These are phyloP conservation scores for Hippophae rhamnoides DNA, from an alignment of 306 rosid species.

Conservation along the genomic window DNA sequence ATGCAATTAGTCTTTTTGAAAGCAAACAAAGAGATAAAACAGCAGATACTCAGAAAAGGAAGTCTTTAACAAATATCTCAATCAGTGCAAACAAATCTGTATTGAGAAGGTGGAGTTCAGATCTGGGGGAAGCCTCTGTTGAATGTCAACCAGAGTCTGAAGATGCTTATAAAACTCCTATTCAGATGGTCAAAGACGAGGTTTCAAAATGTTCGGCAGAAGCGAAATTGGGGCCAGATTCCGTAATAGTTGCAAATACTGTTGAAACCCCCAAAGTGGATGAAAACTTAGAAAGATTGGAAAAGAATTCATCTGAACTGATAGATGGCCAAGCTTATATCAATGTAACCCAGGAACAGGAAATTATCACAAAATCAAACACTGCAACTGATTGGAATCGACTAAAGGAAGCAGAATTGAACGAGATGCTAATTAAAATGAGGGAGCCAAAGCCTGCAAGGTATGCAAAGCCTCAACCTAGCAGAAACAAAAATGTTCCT, in stretches of 20 bases:
- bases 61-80: conserved; percentile 52
- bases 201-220: conserved; percentile 24
- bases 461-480: conserved; percentile 50
- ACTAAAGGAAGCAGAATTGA: conserved; percentile 69
- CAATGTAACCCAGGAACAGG: conserved; percentile 27
- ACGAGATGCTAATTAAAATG: conserved; percentile 77
- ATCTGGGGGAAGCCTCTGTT: conserved; percentile 60
- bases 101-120: conserved; percentile 94
- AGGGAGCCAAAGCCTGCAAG: conserved; percentile 53
- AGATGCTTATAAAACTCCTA: conserved; percentile 36
- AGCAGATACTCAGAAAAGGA: conserved; percentile 48
- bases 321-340: conserved; percentile 38
- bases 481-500: conserved; percentile 40
- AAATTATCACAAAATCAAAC: conserved; percentile 29
- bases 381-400: conserved; percentile 71
- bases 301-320: conserved; percentile 28
- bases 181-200: conserved; percentile 26
- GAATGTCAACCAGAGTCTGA: conserved; percentile 46
- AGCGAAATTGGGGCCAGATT: conserved; percentile 33
- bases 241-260: conserved; percentile 27
- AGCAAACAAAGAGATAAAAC: conserved; percentile 70
- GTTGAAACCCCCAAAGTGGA: conserved; percentile 29
- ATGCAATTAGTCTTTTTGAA: conserved; percentile 86
- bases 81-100: conserved; percentile 65
- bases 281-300: conserved; percentile 32